Evolutionary conservation across 345 rosid genomes (phyloP), one percentile per base, ranked within the genome.

Genomic region (Eucalyptus viminalis): DNA sequence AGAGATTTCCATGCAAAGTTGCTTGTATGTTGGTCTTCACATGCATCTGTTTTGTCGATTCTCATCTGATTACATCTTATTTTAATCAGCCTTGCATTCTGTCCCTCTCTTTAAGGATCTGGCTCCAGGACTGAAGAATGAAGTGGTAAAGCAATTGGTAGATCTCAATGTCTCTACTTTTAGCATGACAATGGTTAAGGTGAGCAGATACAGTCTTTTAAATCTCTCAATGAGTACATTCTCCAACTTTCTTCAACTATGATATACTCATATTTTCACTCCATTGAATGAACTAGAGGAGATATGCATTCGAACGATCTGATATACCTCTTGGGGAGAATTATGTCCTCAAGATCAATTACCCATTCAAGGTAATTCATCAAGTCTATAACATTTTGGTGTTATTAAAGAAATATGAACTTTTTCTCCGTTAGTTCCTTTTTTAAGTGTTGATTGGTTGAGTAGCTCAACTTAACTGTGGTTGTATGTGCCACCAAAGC

Each of bases 171-270:
- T 97, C 91, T 94, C 98, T 91, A 95, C 92, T 92, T 96, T 95
- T 93, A 95, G 95, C 93, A 94, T 97, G 97, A 89, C 96, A 81
- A 96, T 94, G 13, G 99, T 95, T 87, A 98, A 97, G 99, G 99
- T 97, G 92, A 90, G 95, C 37, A 49, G 40, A 90, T 92, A 37
- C 37, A 86, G n/a, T 88, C 58, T 54, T 86, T 90, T 67, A 72
- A 31, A 86, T 86, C 72, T 86, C 37, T 54, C 34, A 45, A 40
- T 49, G 62, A 88, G 80, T 44, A 29, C 19, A 7, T 56, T 44
- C 34, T 29, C 80, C 56, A 16, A 54, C 44, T 17, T 86, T 56
- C 62, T 24, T 88, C 11, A 34, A 47, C 45, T 72, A 86, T 50
- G 51, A 80, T 53, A 27, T 67, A n/a, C 51, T 90, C 7, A 90